A percentile compares a stretch with the other conserved stretches of the same genome.
phyloP scores from a whole-genome alignment of 805 yeast genomes.

The Myxozyma lipomycoides region DNA sequence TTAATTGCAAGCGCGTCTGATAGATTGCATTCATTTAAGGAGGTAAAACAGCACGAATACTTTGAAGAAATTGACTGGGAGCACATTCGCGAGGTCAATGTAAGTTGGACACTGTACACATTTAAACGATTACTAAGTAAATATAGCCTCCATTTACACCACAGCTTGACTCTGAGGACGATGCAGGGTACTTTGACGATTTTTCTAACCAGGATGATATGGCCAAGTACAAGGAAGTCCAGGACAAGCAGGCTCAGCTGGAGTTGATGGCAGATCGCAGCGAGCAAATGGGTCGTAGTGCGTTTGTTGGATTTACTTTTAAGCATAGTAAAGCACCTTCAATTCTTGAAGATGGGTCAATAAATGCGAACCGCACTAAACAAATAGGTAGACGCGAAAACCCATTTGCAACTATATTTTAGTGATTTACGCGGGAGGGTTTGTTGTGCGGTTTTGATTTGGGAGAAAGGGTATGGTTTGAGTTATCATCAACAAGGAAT shows the following conservation, averaged over 20 bases:
- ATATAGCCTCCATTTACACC: slow-evolving; percentile 93
- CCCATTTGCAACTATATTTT: slow-evolving; percentile 21
- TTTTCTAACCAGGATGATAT: slow-evolving; percentile 93
- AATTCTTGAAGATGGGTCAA: slow-evolving; percentile 18
- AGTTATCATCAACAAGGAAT: background rate
- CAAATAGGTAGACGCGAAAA: slow-evolving; percentile 3
- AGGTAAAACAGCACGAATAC: slow-evolving; percentile 73
- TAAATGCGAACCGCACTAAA: slow-evolving; percentile 3
- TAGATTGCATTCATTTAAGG: slow-evolving; percentile 74
- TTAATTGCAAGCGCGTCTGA: slow-evolving; percentile 74
- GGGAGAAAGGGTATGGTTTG: too few species aligned
- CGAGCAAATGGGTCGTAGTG: slow-evolving; percentile 50
- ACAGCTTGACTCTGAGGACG: slow-evolving; percentile 92
- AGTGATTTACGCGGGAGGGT: background rate
- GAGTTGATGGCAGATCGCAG: slow-evolving; percentile 72
- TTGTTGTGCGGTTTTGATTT: background rate
- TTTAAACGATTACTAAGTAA: background rate
- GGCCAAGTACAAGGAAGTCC: slow-evolving; percentile 96
- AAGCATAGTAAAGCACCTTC: slow-evolving; percentile 56
- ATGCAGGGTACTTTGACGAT: slow-evolving; percentile 98
- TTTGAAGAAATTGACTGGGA: slow-evolving; percentile 82
- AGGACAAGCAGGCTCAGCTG: slow-evolving; percentile 82
- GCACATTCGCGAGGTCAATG: slow-evolving; percentile 48
- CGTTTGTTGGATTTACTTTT: slow-evolving; percentile 93
- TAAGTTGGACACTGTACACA: slow-evolving; percentile 3